A percentile compares a stretch with the other conserved stretches of the same genome.
Conservation (phyloP, 2,329 filamentous ascomycete species). For the Chaetomiaceae sp. region DNA sequence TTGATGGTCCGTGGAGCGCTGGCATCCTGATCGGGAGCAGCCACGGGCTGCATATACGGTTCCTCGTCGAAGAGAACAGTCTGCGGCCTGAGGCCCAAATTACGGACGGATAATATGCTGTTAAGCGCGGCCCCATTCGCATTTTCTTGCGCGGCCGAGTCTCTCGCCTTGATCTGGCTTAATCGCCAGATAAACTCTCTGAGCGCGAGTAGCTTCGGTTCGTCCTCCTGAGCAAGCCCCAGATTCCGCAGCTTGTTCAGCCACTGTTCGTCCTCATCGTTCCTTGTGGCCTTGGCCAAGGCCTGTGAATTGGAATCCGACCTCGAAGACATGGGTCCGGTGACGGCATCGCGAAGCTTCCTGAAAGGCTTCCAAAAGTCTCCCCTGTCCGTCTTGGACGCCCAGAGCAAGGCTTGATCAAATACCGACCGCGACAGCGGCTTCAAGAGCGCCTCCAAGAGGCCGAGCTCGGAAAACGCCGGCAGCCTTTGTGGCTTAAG, state of each 20-base stretch:
- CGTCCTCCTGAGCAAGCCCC: constrained; percentile 77
- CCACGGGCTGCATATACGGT: constrained; percentile 43
- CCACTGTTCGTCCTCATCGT: constrained; percentile 94
- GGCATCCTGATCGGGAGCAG: constrained; percentile 33
- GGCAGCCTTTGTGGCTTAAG: constrained; percentile 66
- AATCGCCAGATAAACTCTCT: constrained; percentile 89
- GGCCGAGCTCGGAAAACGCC: constrained; percentile 63
- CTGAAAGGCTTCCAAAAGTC: constrained; percentile 80
- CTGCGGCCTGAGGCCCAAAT: constrained; percentile 73
- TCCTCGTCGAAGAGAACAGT: constrained; percentile 90
- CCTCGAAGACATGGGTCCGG: constrained; percentile 57
- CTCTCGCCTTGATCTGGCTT: constrained; percentile 64
- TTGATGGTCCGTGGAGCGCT: constrained; percentile 70
- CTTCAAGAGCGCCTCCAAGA: constrained; percentile 79
- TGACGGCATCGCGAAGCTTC: constrained; percentile 59
- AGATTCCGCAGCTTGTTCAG: constrained; percentile 78
- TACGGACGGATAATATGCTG: constrained; percentile 68
- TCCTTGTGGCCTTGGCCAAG: constrained; percentile 63
- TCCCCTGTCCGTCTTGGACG: constrained; percentile 71
- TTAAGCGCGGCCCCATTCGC: constrained; percentile 50
- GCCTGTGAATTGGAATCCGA: constrained; percentile 54
- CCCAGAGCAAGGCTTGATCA: constrained; percentile 84
- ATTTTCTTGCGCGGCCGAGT: constrained; percentile 31
- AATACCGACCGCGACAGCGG: constrained; percentile 76
- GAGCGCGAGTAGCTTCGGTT: constrained; percentile 80